phyloP scores from a whole-genome alignment of 192 early-diverging fungal species.

The Backusella macrospora region DNA sequence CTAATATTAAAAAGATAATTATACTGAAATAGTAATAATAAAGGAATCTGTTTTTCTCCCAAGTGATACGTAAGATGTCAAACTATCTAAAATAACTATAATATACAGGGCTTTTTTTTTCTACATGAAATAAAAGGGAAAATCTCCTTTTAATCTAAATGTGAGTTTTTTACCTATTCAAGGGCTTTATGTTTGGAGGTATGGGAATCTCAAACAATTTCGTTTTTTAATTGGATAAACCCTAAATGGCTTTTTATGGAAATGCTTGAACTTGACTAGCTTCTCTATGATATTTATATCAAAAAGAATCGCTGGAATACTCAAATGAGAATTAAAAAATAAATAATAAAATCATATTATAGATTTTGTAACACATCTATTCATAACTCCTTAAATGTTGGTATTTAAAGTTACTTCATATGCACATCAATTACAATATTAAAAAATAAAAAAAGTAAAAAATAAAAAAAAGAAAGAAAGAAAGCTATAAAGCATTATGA shows the following conservation, averaged over 20 bases:
- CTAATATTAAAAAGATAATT: not conserved
- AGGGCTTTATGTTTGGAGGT: not conserved
- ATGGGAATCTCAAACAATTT: not conserved
- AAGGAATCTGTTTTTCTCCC: not conserved
- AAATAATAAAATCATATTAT: not conserved
- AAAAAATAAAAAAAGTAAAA: not conserved
- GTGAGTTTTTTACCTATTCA: not conserved
- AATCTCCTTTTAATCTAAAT: constrained; percentile 4
- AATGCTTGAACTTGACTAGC: not conserved
- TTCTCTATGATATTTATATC: not conserved
- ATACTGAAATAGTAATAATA: not conserved
- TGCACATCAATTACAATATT: constrained; percentile 5
- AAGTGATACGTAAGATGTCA: constrained; percentile 9
- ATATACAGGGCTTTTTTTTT: constrained; percentile 2
- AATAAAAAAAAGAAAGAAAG: not conserved
- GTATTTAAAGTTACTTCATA: not conserved
- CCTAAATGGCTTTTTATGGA: constrained; percentile 1
- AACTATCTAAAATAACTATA: not conserved
- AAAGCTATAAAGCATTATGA: not conserved
- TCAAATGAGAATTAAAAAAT: not conserved
- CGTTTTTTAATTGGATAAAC: not conserved
- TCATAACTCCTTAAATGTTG: not conserved
- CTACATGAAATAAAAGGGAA: constrained; percentile 10
- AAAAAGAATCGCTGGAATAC: not conserved
- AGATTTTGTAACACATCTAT: not conserved